Conservation (phyloP, 148 eudicot species). For the Rhododendron mucronatum region DNA sequence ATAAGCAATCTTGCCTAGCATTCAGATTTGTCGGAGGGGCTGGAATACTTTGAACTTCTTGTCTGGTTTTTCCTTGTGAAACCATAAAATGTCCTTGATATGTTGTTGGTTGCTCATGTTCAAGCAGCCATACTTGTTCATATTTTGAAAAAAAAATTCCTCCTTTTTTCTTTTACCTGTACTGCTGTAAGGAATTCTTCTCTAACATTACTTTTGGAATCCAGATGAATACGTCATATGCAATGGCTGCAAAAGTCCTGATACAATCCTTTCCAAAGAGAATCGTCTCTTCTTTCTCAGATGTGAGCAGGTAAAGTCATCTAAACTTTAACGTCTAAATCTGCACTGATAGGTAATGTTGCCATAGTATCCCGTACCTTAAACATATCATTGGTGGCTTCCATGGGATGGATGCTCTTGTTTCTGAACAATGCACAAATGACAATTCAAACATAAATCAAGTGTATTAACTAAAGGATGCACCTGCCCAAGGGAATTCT, state of each 20-base stretch:
- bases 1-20: background rate
- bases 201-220: constrained; percentile 6
- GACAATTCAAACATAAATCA: background rate
- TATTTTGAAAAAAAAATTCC: background rate
- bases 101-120: background rate
- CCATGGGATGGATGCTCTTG: background rate
- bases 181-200: background rate
- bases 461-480: background rate
- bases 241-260: constrained; percentile 45
- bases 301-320: constrained; percentile 36
- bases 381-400: background rate
- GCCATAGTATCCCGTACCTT: background rate
- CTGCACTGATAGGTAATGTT: background rate
- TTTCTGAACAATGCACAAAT: background rate
- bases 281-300: constrained; percentile 29
- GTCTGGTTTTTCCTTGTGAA: background rate
- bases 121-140: background rate
- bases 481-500: background rate
- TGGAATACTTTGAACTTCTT: background rate
- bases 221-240: constrained; percentile 60
- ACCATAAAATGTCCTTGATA: background rate
- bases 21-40: background rate
- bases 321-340: background rate
- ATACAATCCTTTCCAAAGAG: constrained; percentile 40
- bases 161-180: background rate